Percentiles rank a stretch among this genome's conserved stretches.
These are phyloP conservation scores for Ophiognomonia clavigignenti-juglandacearum DNA, from an alignment of 2,329 filamentous ascomycete genomes.

Conservation along the genomic window DNA sequence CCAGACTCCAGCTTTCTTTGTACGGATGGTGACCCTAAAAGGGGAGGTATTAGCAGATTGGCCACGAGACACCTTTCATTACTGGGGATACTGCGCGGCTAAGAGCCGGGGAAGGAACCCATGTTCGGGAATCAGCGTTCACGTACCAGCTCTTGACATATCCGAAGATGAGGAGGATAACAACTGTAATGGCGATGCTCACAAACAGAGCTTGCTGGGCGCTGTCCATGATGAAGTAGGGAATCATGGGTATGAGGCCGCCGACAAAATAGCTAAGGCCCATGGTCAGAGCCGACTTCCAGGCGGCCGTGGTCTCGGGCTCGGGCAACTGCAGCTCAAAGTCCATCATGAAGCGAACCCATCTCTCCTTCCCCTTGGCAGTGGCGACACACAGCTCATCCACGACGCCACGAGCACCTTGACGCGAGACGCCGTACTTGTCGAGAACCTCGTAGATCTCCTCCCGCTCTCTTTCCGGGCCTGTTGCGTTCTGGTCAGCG, in stretches of 20 bases:
- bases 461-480: constrained; percentile 38
- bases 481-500: neutral
- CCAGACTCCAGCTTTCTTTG: constrained; percentile 47
- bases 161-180: constrained; percentile 60
- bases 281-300: constrained; percentile 60
- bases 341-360: constrained; percentile 56
- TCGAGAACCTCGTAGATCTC: constrained; percentile 44
- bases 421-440: constrained; percentile 39
- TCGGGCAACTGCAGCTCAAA: constrained; percentile 48
- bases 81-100: too few relatives aligned
- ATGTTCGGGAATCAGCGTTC: constrained; percentile 11
- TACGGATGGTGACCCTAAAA: constrained; percentile 38
- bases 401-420: constrained; percentile 40
- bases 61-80: too few relatives aligned
- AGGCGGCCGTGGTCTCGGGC: constrained; percentile 37
- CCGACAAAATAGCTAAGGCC: constrained; percentile 66
- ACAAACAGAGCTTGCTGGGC: constrained; percentile 49
- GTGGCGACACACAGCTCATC: constrained; percentile 41
- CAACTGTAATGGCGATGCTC: constrained; percentile 55
- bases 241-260: constrained; percentile 64
- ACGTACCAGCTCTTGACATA: constrained; percentile 52
- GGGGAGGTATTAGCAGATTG: neutral
- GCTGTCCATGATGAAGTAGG: constrained; percentile 56
- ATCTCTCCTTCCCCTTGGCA: constrained; percentile 32
- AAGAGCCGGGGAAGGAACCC: neutral